These are phyloP conservation scores for Malus hybrid DNA, from an alignment of 331 rosid species.

Conservation along the genomic window DNA sequence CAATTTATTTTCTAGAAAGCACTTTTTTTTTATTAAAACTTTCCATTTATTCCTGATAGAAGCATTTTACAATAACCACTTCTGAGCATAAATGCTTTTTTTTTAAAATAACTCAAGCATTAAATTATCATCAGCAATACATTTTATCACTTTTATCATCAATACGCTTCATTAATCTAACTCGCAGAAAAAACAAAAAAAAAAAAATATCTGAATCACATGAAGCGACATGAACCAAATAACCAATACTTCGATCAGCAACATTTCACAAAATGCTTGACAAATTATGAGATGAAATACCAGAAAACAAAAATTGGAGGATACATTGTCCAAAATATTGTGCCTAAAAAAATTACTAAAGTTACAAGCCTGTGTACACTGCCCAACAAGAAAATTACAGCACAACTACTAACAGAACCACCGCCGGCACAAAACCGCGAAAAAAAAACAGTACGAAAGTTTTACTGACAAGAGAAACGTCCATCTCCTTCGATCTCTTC, in stretches of 20 bases:
- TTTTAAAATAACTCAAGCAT: no score
- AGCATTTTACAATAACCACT: no score
- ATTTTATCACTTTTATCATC: no score
- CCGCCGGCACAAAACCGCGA: neutral
- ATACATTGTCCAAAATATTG: conserved; percentile 10
- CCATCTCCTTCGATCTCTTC: neutral
- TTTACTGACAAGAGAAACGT: neutral
- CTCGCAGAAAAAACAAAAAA: neutral
- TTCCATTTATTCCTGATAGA: no score
- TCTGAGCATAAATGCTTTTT: no score
- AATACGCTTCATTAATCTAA: no score
- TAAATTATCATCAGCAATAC: no score
- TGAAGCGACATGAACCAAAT: neutral
- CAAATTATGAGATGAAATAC: neutral
- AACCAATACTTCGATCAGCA: neutral
- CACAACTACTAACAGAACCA: conserved; percentile 9
- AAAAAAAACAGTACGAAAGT: neutral
- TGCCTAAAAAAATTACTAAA: neutral
- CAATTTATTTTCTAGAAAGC: no score
- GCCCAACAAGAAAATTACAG: neutral
- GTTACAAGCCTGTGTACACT: conserved; percentile 10
- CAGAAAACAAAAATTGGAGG: neutral
- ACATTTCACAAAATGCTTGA: neutral
- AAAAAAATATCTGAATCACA: neutral
- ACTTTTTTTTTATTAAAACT: no score